phyloP scores from a whole-genome alignment of 768 basidiomycete genomes.

The Macrocybe gigantea region DNA sequence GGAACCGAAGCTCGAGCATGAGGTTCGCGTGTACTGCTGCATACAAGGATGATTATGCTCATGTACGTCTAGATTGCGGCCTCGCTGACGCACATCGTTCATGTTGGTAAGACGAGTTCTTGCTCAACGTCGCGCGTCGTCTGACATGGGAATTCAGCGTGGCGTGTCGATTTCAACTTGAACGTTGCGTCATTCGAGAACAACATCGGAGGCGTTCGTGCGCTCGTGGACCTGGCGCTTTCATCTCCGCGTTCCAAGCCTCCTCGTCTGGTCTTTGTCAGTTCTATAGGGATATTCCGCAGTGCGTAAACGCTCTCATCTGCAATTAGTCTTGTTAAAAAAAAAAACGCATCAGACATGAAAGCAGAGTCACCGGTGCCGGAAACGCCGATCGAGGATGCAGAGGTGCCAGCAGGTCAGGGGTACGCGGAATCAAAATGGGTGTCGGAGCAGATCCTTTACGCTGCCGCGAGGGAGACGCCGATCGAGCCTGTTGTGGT shows the following conservation, averaged over 20 bases:
- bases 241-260: constrained; percentile 17
- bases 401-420: constrained; percentile 16
- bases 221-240: constrained; percentile 34
- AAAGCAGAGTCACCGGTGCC: background rate
- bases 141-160: constrained; percentile 17
- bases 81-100: constrained; percentile 5
- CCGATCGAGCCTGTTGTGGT: constrained; percentile 17
- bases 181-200: constrained; percentile 37
- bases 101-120: constrained; percentile 1
- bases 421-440: constrained; percentile 40
- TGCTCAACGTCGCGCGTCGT: no score
- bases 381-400: constrained; percentile 9
- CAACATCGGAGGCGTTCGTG: constrained; percentile 31
- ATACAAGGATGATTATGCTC: no score
- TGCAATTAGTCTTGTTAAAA: background rate
- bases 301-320: constrained; percentile 5
- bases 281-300: constrained; percentile 21
- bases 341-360: constrained; percentile 8
- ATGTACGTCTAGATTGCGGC: background rate
- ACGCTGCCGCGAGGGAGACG: constrained; percentile 12
- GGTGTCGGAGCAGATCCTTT: constrained; percentile 32
- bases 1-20: no score
- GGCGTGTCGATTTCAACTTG: constrained; percentile 45
- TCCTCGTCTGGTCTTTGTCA: constrained; percentile 33
- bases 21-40: no score